These are phyloP conservation scores for Amborella trichopoda DNA, from an alignment of 164 flowering plant genomes.

Conservation along the genomic window DNA sequence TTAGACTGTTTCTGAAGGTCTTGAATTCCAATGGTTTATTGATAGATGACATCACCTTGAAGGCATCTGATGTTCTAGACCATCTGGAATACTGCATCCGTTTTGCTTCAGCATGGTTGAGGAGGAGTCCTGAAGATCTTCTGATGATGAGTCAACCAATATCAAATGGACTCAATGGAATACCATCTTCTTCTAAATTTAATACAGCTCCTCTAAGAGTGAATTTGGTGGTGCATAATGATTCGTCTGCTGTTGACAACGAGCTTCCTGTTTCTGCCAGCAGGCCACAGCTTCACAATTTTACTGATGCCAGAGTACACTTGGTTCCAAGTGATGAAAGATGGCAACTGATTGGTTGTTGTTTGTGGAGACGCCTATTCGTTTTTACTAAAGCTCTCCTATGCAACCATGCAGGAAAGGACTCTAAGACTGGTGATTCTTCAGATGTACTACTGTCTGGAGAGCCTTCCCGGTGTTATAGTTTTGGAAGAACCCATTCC, in stretches of 20 bases:
- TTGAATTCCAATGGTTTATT: conserved; percentile 11
- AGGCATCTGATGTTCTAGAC: conserved; percentile 27
- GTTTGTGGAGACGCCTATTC: conserved; percentile 57
- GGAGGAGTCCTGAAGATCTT: conserved; percentile 35
- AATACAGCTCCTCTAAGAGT: conserved; percentile 20
- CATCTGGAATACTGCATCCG: conserved; percentile 34
- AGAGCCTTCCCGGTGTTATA: conserved; percentile 13
- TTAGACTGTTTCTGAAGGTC: conserved; percentile 27
- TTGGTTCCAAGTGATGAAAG: conserved; percentile 61
- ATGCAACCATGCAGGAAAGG: conserved; percentile 5
- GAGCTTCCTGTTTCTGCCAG: conserved; percentile 5
- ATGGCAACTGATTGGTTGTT: conserved; percentile 43
- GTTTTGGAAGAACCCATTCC: conserved; percentile 13
- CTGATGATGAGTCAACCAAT: conserved; percentile 40
- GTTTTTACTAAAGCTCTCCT: conserved; percentile 29
- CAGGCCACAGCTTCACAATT: conserved; percentile 10
- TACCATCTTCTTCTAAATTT: conserved; percentile 23
- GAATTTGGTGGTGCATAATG: conserved; percentile 15
- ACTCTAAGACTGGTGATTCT: conserved; percentile 15
- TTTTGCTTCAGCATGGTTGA: conserved; percentile 55
- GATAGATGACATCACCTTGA: conserved; percentile 12
- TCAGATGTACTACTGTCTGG: conserved; percentile 5
- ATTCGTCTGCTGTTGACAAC: conserved; percentile 10
- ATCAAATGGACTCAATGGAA: conserved; percentile 14
- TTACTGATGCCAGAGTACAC: no score